Conservation (phyloP, 1,284 basidiomycete species). For the Ustilago trichophora region DNA sequence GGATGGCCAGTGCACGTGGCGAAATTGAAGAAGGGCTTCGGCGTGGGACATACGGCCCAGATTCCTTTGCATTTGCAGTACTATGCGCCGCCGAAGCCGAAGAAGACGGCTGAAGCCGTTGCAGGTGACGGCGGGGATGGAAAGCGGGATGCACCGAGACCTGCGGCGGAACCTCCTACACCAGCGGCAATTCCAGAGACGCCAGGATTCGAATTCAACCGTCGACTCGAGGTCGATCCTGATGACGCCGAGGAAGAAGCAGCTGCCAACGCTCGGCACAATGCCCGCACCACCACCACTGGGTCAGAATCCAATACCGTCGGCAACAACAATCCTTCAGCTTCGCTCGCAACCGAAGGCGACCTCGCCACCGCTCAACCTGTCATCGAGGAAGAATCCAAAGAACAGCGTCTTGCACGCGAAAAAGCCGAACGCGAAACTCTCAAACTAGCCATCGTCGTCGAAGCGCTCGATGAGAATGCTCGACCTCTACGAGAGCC, state of each 20-base stretch:
- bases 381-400: constrained; percentile 43
- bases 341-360: background rate
- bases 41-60: constrained; percentile 30
- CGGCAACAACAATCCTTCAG: background rate
- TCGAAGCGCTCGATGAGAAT: constrained; percentile 63
- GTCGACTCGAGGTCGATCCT: constrained; percentile 25
- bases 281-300: too few species aligned
- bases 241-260: constrained; percentile 34
- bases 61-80: constrained; percentile 42
- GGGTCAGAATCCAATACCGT: too few species aligned
- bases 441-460: constrained; percentile 55
- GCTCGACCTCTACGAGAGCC: constrained; percentile 50
- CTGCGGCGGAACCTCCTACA: constrained; percentile 13
- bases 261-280: background rate
- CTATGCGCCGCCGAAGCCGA: constrained; percentile 52
- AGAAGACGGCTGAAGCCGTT: constrained; percentile 2
- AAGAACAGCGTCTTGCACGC: constrained; percentile 49
- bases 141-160: too few species aligned
- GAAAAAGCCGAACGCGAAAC: constrained; percentile 59
- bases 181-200: constrained; percentile 42
- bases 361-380: constrained; percentile 6
- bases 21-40: constrained; percentile 49
- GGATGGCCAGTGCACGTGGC: constrained; percentile 59
- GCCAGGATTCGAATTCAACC: constrained; percentile 37
- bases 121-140: too few species aligned